Conservation (phyloP, 1,139 yeast species). For the Sugiyamaella xylanicola region DNA sequence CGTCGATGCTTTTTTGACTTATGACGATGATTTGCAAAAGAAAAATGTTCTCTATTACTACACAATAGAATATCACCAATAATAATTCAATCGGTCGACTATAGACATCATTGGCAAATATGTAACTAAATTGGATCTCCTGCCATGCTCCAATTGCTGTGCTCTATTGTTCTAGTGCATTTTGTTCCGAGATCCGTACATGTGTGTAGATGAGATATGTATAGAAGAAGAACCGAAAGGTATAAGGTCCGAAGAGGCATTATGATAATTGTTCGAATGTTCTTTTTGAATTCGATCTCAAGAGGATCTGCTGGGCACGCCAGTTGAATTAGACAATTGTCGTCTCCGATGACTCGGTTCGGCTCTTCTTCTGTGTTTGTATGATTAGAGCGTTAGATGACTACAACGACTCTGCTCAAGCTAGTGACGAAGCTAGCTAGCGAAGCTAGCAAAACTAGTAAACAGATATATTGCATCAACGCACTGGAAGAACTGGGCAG, state of each 20-base stretch:
- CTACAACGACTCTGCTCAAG: too few relatives aligned
- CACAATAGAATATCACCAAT: neutral
- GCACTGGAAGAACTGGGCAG: too few relatives aligned
- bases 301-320: too few relatives aligned
- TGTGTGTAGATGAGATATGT: neutral
- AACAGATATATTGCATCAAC: too few relatives aligned
- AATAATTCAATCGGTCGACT: neutral
- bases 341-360: too few relatives aligned
- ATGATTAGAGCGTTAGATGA: too few relatives aligned
- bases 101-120: neutral
- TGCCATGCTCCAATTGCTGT: too few relatives aligned
- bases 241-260: neutral
- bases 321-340: too few relatives aligned
- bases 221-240: neutral
- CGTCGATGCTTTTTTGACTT: too few relatives aligned
- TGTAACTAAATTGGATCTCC: neutral
- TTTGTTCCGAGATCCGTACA: neutral
- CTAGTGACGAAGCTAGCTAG: too few relatives aligned
- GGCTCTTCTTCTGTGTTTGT: too few relatives aligned
- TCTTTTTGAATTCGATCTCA: neutral
- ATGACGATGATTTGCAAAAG: neutral
- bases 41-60: neutral
- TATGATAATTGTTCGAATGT: neutral
- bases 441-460: too few relatives aligned
- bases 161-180: constrained; percentile 1